Conservation (phyloP, 768 basidiomycete species). For the Pulveroboletus frians region DNA sequence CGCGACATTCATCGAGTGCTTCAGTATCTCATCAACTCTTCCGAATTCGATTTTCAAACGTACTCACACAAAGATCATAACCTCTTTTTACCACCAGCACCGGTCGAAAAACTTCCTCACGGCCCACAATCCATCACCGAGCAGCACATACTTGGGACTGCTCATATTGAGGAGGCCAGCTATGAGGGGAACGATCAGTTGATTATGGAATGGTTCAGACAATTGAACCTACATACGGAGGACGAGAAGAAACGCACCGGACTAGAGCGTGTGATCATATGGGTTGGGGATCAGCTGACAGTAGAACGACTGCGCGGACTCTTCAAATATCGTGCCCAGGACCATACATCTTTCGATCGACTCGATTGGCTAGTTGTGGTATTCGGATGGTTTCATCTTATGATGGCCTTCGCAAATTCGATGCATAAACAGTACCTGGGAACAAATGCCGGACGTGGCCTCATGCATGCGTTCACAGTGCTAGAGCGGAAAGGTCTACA, state of each 20-base stretch:
- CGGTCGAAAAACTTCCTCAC: conserved; percentile 27
- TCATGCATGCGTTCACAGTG: no score
- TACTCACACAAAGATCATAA: conserved; percentile 8
- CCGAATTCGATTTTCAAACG: no score
- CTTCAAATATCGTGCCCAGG: conserved; percentile 19
- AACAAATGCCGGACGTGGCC: no score
- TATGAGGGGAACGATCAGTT: conserved; percentile 33
- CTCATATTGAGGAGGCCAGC: conserved; percentile 35
- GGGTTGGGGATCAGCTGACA: conserved; percentile 38
- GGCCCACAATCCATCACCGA: conserved; percentile 25
- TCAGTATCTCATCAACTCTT: conserved; percentile 20
- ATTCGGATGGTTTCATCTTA: no score
- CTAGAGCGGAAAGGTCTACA: neutral
- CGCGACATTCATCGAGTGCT: conserved; percentile 21
- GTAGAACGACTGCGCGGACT: conserved; percentile 32
- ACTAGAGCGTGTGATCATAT: conserved; percentile 25
- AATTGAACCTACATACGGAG: conserved; percentile 11
- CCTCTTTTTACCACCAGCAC: conserved; percentile 15
- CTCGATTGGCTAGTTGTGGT: no score
- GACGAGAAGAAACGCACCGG: conserved; percentile 21
- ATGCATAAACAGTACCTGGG: no score
- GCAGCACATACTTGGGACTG: conserved; percentile 35
- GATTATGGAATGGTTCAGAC: no score
- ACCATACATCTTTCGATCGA: no score
- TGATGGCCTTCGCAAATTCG: no score